A percentile compares a stretch with the other conserved stretches of the same genome.
Conservation (phyloP, 2,329 filamentous ascomycete species). For the Colletotrichum acutatum region DNA sequence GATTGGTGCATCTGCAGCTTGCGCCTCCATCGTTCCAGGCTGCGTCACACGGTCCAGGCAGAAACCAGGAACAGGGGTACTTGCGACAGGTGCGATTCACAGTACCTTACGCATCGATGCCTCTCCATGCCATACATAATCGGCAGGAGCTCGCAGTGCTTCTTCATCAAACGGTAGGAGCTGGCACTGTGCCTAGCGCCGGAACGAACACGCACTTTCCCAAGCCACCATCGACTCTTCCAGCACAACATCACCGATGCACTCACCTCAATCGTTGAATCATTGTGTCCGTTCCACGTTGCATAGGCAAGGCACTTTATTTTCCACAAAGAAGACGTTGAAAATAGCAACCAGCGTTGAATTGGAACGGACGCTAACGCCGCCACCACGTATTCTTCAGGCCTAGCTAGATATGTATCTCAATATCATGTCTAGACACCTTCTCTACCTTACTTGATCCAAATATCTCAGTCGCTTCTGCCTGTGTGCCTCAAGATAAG, state of each 20-base stretch:
- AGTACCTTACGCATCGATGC: not conserved
- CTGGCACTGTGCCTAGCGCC: not conserved
- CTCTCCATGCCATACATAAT: not conserved
- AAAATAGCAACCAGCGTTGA: not conserved
- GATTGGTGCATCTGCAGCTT: slow-evolving; percentile 21
- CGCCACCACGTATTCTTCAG: slow-evolving; percentile 8
- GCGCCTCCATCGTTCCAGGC: slow-evolving; percentile 32
- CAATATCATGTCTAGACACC: too few species aligned
- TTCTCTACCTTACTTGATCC: too few species aligned
- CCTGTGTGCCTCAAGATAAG: too few species aligned
- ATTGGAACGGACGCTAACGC: not conserved
- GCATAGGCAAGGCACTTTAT: not conserved
- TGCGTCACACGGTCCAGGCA: slow-evolving; percentile 20
- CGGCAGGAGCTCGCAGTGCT: not conserved
- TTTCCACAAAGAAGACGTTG: not conserved
- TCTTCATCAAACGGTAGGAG: not conserved
- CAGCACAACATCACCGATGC: not conserved
- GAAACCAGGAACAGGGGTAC: not conserved
- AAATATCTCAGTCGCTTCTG: not conserved
- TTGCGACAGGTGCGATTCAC: not conserved
- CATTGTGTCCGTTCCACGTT: not conserved
- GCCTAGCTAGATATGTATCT: not conserved
- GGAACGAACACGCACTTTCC: not conserved
- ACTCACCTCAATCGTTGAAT: not conserved
- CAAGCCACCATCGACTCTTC: not conserved